Percentiles rank a stretch among this genome's conserved stretches.
Evolutionary conservation across 352 stramenopile genomes (phyloP).

Genomic region (Globisporangium polare): DNA sequence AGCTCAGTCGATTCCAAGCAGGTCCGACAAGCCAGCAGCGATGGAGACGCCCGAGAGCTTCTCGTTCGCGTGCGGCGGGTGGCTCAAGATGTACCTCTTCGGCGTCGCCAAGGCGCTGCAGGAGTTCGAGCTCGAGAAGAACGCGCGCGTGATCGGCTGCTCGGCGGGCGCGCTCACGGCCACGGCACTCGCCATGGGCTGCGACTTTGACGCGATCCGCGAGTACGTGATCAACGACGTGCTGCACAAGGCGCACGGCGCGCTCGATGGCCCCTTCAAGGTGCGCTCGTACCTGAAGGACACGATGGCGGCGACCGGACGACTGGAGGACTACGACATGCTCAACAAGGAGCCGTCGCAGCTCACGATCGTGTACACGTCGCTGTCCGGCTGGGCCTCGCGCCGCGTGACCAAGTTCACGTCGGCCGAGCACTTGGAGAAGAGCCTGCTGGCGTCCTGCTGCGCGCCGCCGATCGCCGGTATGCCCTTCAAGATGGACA

Average conservation of each 20-base stretch:
- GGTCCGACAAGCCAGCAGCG: neutral
- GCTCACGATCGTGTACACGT: slow-evolving; percentile 71
- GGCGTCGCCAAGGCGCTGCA: slow-evolving; percentile 84
- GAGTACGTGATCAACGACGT: slow-evolving; percentile 57
- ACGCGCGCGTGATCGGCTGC: slow-evolving; percentile 70
- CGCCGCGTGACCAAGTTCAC: slow-evolving; percentile 64
- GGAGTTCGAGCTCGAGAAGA: slow-evolving; percentile 53
- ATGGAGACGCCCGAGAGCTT: slow-evolving; percentile 35
- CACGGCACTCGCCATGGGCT: slow-evolving; percentile 62
- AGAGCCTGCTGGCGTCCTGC: slow-evolving; percentile 74
- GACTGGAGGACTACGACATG: slow-evolving; percentile 40
- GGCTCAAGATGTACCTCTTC: slow-evolving; percentile 89
- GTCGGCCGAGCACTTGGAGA: slow-evolving; percentile 54
- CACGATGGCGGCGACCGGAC: slow-evolving; percentile 35
- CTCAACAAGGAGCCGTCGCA: slow-evolving; percentile 40
- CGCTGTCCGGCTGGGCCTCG: slow-evolving; percentile 64
- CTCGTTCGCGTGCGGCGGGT: slow-evolving; percentile 85
- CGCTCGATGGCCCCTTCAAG: slow-evolving; percentile 48
- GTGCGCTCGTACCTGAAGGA: slow-evolving; percentile 62
- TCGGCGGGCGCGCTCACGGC: slow-evolving; percentile 71
- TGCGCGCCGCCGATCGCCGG: slow-evolving; percentile 76
- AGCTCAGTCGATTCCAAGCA: neutral
- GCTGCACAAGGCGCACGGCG: slow-evolving; percentile 49
- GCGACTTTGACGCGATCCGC: slow-evolving; percentile 72
- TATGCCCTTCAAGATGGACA: slow-evolving; percentile 77